Conservation (phyloP, 2,329 filamentous ascomycete species). For the Huntiella savannae region DNA sequence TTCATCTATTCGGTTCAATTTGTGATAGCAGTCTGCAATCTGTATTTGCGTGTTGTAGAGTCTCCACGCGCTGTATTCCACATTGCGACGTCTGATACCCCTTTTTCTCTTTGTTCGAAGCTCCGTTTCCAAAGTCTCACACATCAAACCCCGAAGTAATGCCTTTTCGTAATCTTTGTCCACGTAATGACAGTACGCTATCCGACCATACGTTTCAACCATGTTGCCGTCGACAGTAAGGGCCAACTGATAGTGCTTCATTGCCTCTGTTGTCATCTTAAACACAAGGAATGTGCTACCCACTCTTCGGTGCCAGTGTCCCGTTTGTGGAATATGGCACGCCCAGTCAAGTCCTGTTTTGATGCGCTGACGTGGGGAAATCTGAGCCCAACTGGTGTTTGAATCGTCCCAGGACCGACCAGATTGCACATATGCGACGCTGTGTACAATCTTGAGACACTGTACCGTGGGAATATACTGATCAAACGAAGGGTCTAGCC, state of each 20-base stretch:
- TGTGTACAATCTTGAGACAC: slow-evolving; percentile 26
- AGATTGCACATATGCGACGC: slow-evolving; percentile 21
- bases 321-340: slow-evolving; percentile 17
- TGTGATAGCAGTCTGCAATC: slow-evolving; percentile 21
- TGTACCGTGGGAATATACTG: slow-evolving; percentile 23
- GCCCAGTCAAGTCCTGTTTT: slow-evolving; percentile 21
- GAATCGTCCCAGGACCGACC: slow-evolving; percentile 21
- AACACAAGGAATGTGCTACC: slow-evolving; percentile 23
- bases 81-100: slow-evolving; percentile 14
- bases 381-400: slow-evolving; percentile 20
- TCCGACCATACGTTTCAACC: slow-evolving; percentile 22
- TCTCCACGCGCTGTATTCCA: slow-evolving; percentile 20
- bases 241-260: slow-evolving; percentile 20
- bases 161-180: slow-evolving; percentile 21
- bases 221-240: slow-evolving; percentile 21
- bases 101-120: not conserved
- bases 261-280: slow-evolving; percentile 19
- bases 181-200: slow-evolving; percentile 22
- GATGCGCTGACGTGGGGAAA: slow-evolving; percentile 19
- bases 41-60: slow-evolving; percentile 24
- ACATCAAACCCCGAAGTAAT: slow-evolving; percentile 20
- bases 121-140: slow-evolving; percentile 16
- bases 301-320: slow-evolving; percentile 22
- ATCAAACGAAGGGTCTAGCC: slow-evolving; percentile 19
- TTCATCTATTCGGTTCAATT: slow-evolving; percentile 17